Evolutionary conservation across 2,329 filamentous ascomycete genomes (phyloP).

Genomic region (Alternaria arbusti): DNA sequence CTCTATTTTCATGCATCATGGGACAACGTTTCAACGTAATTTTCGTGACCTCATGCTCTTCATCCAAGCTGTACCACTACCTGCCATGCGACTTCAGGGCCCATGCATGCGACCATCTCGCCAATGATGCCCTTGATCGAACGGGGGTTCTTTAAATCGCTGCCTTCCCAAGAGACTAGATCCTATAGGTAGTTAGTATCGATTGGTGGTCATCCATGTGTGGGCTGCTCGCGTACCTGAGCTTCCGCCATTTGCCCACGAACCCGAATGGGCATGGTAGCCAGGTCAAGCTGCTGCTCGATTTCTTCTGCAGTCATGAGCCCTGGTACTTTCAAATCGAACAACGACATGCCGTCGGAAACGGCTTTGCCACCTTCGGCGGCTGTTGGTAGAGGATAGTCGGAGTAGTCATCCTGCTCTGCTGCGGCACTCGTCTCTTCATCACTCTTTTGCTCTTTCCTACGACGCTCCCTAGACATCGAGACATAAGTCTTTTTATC

Average conservation of each 20-base stretch:
- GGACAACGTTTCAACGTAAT: background rate
- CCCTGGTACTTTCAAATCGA: conserved; percentile 71
- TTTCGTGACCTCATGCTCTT: background rate
- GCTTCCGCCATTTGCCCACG: conserved; percentile 41
- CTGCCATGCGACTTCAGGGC: conserved; percentile 62
- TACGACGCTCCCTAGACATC: conserved; percentile 44
- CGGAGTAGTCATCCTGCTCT: conserved; percentile 22
- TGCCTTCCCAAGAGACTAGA: conserved; percentile 65
- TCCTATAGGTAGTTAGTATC: conserved; percentile 51
- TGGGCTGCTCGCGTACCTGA: conserved; percentile 33
- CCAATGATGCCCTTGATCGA: conserved; percentile 69
- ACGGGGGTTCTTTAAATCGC: conserved; percentile 57
- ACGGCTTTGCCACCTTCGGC: conserved; percentile 45
- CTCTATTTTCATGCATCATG: background rate
- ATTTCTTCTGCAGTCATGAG: conserved; percentile 64
- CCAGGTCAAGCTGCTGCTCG: conserved; percentile 60
- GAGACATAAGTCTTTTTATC: conserved; percentile 64
- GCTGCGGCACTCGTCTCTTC: background rate
- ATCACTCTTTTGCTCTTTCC: conserved; percentile 13
- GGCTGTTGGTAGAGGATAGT: conserved; percentile 34
- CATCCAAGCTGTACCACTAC: conserved; percentile 65
- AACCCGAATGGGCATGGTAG: conserved; percentile 63
- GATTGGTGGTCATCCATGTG: conserved; percentile 5
- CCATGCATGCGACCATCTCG: conserved; percentile 71
- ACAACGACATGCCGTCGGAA: conserved; percentile 55